Conservation (phyloP, 495 filamentous ascomycete species). For the Podospora sp. region DNA sequence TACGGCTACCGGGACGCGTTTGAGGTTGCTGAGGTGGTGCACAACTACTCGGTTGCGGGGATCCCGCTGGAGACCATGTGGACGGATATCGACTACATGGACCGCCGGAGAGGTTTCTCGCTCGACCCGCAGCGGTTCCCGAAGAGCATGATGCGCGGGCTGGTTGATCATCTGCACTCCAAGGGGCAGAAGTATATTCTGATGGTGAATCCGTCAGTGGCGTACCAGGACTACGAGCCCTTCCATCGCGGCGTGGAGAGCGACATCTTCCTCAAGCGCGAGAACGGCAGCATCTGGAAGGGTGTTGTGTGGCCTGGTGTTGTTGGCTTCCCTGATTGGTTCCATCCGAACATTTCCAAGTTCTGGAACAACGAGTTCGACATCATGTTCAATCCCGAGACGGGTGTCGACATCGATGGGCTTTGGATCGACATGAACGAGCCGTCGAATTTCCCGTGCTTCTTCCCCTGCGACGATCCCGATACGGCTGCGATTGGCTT, state of each 20-base stretch:
- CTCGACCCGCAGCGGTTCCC: constrained; percentile 73
- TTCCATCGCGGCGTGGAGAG: constrained; percentile 64
- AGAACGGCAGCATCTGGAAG: constrained; percentile 67
- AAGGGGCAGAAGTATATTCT: constrained; percentile 78
- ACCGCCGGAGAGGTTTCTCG: constrained; percentile 63
- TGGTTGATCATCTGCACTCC: constrained; percentile 70
- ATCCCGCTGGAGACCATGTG: constrained; percentile 91
- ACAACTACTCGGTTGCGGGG: constrained; percentile 72
- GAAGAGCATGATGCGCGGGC: constrained; percentile 62
- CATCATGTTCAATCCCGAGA: constrained; percentile 64
- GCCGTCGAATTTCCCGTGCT: constrained; percentile 51
- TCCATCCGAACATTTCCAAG: constrained; percentile 61
- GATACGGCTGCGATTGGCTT: constrained; percentile 55
- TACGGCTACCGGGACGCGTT: constrained; percentile 80
- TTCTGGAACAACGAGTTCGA: constrained; percentile 79
- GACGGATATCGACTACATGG: constrained; percentile 89
- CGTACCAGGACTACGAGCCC: constrained; percentile 63
- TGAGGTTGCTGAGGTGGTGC: constrained; percentile 73
- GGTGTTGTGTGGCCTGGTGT: constrained; percentile 86
- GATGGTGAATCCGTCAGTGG: constrained; percentile 85
- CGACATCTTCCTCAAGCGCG: constrained; percentile 64
- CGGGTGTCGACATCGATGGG: constrained; percentile 79
- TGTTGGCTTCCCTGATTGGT: constrained; percentile 86
- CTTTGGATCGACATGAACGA: constrained; percentile 87
- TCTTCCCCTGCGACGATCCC: constrained; percentile 71